A percentile compares a stretch with the other conserved stretches of the same genome.
Evolutionary conservation across 202 grass and related monocot genomes (phyloP).

Genomic region (Hordeum pubiflorum): DNA sequence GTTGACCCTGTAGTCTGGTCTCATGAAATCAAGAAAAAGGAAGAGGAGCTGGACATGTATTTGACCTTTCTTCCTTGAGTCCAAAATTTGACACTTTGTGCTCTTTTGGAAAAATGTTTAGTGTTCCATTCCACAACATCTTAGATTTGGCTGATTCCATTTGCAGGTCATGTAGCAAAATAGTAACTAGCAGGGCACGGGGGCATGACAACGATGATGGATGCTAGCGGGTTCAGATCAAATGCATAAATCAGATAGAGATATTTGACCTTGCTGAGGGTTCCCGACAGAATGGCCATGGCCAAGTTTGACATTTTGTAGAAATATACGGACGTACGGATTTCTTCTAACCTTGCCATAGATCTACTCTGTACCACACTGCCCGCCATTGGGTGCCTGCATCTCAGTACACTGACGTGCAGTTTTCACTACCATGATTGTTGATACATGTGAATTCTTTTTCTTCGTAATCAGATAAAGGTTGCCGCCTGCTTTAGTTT

Average conservation of each 20-base stretch:
- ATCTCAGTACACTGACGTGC: background rate
- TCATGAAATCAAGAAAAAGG: slow-evolving; percentile 59
- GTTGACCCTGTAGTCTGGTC: slow-evolving; percentile 81
- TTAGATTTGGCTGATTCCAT: slow-evolving; percentile 22
- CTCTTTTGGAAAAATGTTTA: slow-evolving; percentile 5
- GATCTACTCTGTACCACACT: slow-evolving; percentile 22
- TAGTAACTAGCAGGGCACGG: slow-evolving; percentile 37
- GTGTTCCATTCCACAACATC: slow-evolving; percentile 6
- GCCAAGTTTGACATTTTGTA: slow-evolving; percentile 35
- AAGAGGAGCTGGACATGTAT: slow-evolving; percentile 69
- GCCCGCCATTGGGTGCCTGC: slow-evolving; percentile 17
- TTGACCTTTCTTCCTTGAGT: slow-evolving; percentile 16
- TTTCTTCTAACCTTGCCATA: slow-evolving; percentile 32
- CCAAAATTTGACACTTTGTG: background rate
- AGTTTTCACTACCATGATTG: slow-evolving; percentile 29
- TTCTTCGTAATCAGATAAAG: slow-evolving; percentile 15
- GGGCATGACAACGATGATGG: slow-evolving; percentile 40
- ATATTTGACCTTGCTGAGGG: slow-evolving; percentile 30
- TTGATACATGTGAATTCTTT: slow-evolving; percentile 34
- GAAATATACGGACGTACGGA: slow-evolving; percentile 18
- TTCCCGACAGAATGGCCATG: slow-evolving; percentile 1
- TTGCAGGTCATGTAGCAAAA: slow-evolving; percentile 69
- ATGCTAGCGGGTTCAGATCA: slow-evolving; percentile 46
- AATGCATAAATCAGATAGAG: slow-evolving; percentile 35
- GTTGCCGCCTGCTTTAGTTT: background rate